Conservation (phyloP, 73 alveolate species). For the Blepharisma japonicum region DNA sequence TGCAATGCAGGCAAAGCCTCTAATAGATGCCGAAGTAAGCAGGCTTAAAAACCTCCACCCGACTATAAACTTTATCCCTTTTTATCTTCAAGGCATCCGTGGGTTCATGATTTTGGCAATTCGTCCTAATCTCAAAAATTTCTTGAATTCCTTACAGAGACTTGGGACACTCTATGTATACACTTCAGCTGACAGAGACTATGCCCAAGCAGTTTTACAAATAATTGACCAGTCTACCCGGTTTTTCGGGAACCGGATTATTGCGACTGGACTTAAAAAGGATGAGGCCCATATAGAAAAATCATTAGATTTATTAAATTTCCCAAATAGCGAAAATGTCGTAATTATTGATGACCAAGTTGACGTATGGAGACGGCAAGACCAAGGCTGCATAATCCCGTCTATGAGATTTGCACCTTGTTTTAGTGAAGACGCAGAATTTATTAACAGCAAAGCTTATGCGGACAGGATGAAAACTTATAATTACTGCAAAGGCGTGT, state of each 20-base stretch:
- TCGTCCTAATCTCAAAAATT: neutral
- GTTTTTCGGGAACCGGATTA: neutral
- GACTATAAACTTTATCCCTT: neutral
- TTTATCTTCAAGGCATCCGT: neutral
- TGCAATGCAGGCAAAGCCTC: slow-evolving; percentile 18
- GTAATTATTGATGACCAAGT: slow-evolving; percentile 19
- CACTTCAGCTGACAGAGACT: slow-evolving; percentile 22
- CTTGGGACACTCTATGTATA: neutral
- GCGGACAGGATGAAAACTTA: slow-evolving; percentile 21
- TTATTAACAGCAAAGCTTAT: slow-evolving; percentile 4
- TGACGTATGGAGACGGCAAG: slow-evolving; percentile 2
- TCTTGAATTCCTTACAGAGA: neutral
- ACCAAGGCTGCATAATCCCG: neutral
- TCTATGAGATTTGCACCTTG: slow-evolving; percentile 24
- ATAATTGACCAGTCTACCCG: neutral
- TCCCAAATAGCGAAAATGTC: neutral
- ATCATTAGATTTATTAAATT: neutral
- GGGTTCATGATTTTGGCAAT: neutral
- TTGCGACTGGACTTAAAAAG: neutral
- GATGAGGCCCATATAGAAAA: slow-evolving; percentile 6
- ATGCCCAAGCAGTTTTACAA: neutral
- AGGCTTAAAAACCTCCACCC: neutral
- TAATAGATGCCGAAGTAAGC: neutral
- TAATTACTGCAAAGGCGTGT: neutral
- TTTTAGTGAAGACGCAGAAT: neutral